Base-by-base conservation (phyloP, 208 protist genomes). In the Leptomonas pyrrhocoris region DNA sequence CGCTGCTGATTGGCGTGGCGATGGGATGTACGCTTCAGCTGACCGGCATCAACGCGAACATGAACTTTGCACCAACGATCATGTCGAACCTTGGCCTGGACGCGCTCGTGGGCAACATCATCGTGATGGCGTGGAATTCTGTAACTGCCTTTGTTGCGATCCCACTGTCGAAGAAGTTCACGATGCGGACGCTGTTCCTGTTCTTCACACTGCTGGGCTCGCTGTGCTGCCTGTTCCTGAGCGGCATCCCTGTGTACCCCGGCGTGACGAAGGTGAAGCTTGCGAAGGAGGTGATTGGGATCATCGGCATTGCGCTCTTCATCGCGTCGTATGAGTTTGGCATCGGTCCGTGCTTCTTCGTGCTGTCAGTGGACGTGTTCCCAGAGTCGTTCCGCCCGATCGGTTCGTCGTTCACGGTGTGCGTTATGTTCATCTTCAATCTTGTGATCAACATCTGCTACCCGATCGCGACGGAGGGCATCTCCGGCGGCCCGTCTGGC, bases 31-130 rank as follows among this genome's bases (percentile, higher is more conserved):
- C 81, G 31, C 46, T 73, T 28, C 88, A 93, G 64, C 73, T 93
- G 68, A 93, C 87, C 15, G 87, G 87, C 30, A 90, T 93, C 51
- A 88, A 84, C 68, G 83, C 87, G 21, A 77, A 86, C 36, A 89
- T 90, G 81, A 88, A 84, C 71, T 93, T 90, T 56, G 84, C 87
- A 9, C 83, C 83, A 15, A 85, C 64, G 38, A 89, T 93, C 62
- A 89, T 80, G 73, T 45, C 50, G 21, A 77, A 64, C 45, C 57
- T 88, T 16, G 81, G 79, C 30, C 54, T 88, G 23, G 66, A 80
- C 11, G 69, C 76, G 9, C 70, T 89, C 6, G 63, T 83, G 6
- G 86, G 86, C 51, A 92, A 89, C 66, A 72, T 88, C 64, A 72
- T 87, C 31, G 79, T 92, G 19, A 85, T 92, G 72, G 51, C 58